These are phyloP conservation scores for Cutaneotrichosporon curvatum DNA, from an alignment of 1,284 basidiomycete species.

Conservation along the genomic window DNA sequence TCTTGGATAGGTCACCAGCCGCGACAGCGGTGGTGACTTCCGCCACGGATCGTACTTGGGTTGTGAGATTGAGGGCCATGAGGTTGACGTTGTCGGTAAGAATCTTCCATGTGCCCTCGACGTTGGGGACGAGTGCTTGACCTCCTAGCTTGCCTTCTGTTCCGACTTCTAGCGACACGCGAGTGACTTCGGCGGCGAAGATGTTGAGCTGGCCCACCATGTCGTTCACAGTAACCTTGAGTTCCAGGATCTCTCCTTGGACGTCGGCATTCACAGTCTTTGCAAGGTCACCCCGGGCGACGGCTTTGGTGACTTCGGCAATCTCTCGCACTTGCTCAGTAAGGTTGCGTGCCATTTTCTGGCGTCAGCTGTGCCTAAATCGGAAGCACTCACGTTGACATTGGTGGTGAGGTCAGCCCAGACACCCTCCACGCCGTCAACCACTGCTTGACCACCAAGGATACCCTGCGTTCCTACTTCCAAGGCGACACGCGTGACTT, in stretches of 20 bases:
- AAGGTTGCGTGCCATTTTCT: slow-evolving; percentile 84
- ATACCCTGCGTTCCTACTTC: slow-evolving; percentile 90
- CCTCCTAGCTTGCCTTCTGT: slow-evolving; percentile 95
- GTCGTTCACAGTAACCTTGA: slow-evolving; percentile 60
- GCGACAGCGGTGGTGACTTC: slow-evolving; percentile 98
- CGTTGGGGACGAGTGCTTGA: slow-evolving; percentile 77
- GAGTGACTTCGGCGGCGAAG: slow-evolving; percentile 61
- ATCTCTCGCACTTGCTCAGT: slow-evolving; percentile 97
- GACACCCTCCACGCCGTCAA: slow-evolving; percentile 87
- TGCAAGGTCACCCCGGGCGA: slow-evolving; percentile 82
- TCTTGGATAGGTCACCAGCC: slow-evolving; percentile 77
- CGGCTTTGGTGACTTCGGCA: slow-evolving; percentile 92
- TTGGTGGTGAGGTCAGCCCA: slow-evolving; percentile 88
- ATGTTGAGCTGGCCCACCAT: slow-evolving; percentile 48
- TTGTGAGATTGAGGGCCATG: slow-evolving; percentile 66
- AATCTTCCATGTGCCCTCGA: slow-evolving; percentile 88
- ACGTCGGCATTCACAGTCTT: slow-evolving; percentile 92
- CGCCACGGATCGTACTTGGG: slow-evolving; percentile 94
- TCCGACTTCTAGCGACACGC: slow-evolving; percentile 84
- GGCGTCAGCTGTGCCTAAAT: slow-evolving; percentile 7
- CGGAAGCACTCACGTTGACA: slow-evolving; percentile 66
- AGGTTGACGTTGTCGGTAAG: slow-evolving; percentile 90
- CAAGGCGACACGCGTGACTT: slow-evolving; percentile 89
- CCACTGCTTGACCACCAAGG: slow-evolving; percentile 82
- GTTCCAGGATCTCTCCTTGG: slow-evolving; percentile 91